Evolutionary conservation across 2,329 filamentous ascomycete species (phyloP), one percentile per base, ranked within the genome.

Genomic region (Cryphonectria nitschkei): DNA sequence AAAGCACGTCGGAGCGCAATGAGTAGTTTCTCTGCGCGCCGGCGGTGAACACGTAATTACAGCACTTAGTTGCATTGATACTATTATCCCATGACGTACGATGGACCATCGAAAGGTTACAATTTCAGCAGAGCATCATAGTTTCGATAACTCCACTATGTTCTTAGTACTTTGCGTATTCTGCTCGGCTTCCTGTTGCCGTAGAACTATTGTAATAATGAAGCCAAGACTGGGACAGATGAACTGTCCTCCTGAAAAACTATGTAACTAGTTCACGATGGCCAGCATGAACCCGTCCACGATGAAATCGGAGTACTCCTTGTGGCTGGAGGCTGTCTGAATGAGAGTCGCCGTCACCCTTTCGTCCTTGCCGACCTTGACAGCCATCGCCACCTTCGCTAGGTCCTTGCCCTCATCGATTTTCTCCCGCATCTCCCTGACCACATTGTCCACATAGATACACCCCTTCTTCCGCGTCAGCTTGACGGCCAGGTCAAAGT

Each of bases 361-460:
- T 32, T 73, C 68, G 41, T 75, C 74, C 64, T 67, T 71, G 9
- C 74, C 74, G 3, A 75, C 72, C 50, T 69, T 72, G 16, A 67
- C 70, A 19, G 75, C 66, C n/a, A 77, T 65, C 19, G 72, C 67
- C 61, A 79, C 75, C 19, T 68, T 72, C 56, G 72, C 68, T 34
- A 71, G 71, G 8, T 70, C 68, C 50, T 70, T 67, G 54, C 61
- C 67, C 46, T 29, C 67, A 19, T 74, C 75, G 19, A 78, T 73
- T 32, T 80, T 80, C 39, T 67, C 63, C 34, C 68, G 50, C 72
- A 76, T 72, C 22, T 78, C 77, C 66, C 79, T 74, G 11, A 87
- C 83, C 3, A 86, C 82, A 76, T 88, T 86, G 75, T 88, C 85
- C 2, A 87, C 81, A 58, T 83, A 82, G 39, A 88, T 79, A 11